A percentile compares a stretch with the other conserved stretches of the same genome.
Conservation (phyloP, 495 filamentous ascomycete species). For the Annulohypoxylon stygium region DNA sequence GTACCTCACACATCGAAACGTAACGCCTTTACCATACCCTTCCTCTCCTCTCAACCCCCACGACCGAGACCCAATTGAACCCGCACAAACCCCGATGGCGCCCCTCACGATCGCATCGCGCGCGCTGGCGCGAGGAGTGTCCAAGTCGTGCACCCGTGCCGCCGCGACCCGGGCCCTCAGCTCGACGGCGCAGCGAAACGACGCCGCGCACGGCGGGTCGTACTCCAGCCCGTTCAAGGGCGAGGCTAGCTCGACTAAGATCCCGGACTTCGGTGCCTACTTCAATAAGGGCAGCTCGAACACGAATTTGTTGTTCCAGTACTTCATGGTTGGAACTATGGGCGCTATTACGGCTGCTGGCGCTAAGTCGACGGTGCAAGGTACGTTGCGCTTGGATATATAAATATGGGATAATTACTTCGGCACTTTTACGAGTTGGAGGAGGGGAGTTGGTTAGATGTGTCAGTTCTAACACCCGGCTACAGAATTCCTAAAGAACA, state of each 20-base stretch:
- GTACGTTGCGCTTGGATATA: conserved; percentile 67
- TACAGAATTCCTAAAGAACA: conserved; percentile 98
- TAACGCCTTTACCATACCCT: conserved; percentile 40
- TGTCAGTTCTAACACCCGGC: conserved; percentile 22
- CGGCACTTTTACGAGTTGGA: background rate
- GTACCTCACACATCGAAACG: conserved; percentile 56
- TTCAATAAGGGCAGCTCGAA: conserved; percentile 71
- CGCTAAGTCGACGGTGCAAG: conserved; percentile 96
- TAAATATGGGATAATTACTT: background rate
- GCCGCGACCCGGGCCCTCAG: conserved; percentile 61
- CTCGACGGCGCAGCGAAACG: conserved; percentile 57
- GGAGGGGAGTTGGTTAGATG: background rate
- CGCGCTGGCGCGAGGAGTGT: conserved; percentile 59
- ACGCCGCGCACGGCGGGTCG: conserved; percentile 47
- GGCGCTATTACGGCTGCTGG: conserved; percentile 90
- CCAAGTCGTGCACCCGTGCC: conserved; percentile 48
- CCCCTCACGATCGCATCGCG: conserved; percentile 62
- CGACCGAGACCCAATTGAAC: conserved; percentile 53
- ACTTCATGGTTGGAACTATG: conserved; percentile 98
- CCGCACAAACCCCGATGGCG: conserved; percentile 56
- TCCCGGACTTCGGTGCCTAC: conserved; percentile 94
- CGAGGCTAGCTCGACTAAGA: conserved; percentile 69
- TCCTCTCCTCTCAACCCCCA: conserved; percentile 32
- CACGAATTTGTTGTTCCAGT: conserved; percentile 87
- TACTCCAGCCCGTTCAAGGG: conserved; percentile 72